Evolutionary conservation across 2,329 filamentous ascomycete species (phyloP), one percentile per base, ranked within the genome.

Genomic region (Xylaria arbuscula): DNA sequence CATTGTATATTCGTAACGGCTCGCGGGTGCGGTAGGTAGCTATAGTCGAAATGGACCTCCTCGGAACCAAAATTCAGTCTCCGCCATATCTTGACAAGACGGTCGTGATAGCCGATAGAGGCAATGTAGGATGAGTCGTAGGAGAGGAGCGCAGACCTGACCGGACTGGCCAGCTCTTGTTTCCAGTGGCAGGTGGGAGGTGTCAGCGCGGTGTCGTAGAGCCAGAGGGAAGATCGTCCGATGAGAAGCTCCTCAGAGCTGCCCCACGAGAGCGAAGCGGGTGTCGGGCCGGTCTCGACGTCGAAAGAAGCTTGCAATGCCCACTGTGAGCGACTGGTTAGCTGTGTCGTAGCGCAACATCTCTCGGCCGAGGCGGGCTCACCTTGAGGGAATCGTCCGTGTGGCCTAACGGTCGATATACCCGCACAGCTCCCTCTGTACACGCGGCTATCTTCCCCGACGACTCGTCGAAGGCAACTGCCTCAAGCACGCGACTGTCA

Each of bases 11-110:
- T 89, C 2, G 93, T 95, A n/a, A 99, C 89, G 0, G 90, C 82
- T 32, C 88, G 85, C 0, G 93, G 93, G 78, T 99, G 96, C n/a
- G 90, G 85, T 1, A 99, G 88, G 80, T 98, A 98, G 34, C 90
- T 90, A 75, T 97, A 90, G 75, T 98, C 95, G 80, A 98, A 98
- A 65, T 92, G 87, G 47, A 93, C 91, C 73, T 97, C 92, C 66
- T 93, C 91, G 0, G 89, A 87, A 15, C 93, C 93, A 77, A 95
- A 98, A 9, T 92, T 92, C 28, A 97, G 83, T 62, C 95, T 88
- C 71, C 94, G 89, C 96, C 97, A 99, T 74, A 98, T 88, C 81
- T 99, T 98, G 72, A 97, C 90, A 22, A 98, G 83, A 60, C 91
- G 87, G 79, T 98, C 96, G 77, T 93, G 89, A 58, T 86, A 83